Percentiles rank a stretch among this genome's conserved stretches.
phyloP scores from a whole-genome alignment of 2,329 filamentous ascomycete species.

The Claviceps sorghi region DNA sequence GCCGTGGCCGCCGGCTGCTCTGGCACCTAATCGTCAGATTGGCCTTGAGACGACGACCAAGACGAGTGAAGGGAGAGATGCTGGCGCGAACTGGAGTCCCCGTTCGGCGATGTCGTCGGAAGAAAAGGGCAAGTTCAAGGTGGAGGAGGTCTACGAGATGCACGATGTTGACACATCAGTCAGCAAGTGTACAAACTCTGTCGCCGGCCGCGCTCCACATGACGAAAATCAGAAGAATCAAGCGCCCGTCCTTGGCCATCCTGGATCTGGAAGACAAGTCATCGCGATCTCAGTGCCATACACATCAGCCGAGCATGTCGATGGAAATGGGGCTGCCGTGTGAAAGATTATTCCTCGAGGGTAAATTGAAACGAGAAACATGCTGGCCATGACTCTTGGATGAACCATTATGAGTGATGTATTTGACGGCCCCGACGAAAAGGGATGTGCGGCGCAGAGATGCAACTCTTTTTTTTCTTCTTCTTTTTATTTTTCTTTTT shows the following conservation, averaged over 20 bases:
- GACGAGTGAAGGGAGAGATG: neutral
- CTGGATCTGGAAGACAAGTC: no score
- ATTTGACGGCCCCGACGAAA: neutral
- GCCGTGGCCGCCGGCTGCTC: slow-evolving; percentile 21
- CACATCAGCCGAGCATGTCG: no score
- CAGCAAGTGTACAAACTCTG: slow-evolving; percentile 11
- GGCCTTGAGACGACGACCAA: slow-evolving; percentile 6
- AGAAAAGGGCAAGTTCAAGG: slow-evolving; percentile 27
- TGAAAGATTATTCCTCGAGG: no score
- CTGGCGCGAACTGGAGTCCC: neutral
- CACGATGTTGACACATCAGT: slow-evolving; percentile 18
- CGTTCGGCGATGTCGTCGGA: slow-evolving; percentile 3
- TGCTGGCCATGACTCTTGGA: neutral
- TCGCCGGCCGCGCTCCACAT: neutral
- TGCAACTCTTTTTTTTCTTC: neutral
- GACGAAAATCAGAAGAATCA: neutral
- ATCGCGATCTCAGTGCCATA: no score
- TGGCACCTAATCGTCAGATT: slow-evolving; percentile 8
- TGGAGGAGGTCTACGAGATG: slow-evolving; percentile 33
- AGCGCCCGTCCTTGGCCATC: no score
- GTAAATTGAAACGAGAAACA: neutral
- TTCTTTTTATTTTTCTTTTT: no score
- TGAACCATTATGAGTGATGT: neutral
- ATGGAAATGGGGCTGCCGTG: no score
- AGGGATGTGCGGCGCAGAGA: neutral